A percentile compares a stretch with the other conserved stretches of the same genome.
phyloP scores from a whole-genome alignment of 192 early-diverging fungal species.

The Coemansia asiatica region DNA sequence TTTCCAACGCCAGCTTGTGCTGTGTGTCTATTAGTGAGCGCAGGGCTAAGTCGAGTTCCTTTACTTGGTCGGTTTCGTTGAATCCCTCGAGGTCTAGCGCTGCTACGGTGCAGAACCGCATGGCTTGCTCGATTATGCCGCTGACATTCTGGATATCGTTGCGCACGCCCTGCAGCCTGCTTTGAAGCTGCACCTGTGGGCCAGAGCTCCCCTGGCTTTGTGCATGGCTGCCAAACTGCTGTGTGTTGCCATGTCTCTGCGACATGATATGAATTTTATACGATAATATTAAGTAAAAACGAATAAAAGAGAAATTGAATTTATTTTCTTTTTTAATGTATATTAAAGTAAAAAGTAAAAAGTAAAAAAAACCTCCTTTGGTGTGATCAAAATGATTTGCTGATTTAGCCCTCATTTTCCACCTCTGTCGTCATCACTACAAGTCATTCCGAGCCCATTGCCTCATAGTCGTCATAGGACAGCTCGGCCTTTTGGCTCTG shows the following conservation, averaged over 20 bases:
- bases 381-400: too few relatives aligned
- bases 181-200: constrained; percentile 21
- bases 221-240: neutral
- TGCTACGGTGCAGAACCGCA: constrained; percentile 23
- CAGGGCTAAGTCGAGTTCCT: constrained; percentile 20
- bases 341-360: neutral
- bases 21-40: constrained; percentile 35
- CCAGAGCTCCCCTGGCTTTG: neutral
- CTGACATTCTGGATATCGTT: constrained; percentile 9
- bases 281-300: neutral
- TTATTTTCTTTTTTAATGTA: too few relatives aligned
- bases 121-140: constrained; percentile 20
- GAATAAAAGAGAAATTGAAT: neutral
- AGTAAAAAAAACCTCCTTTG: constrained; percentile 16
- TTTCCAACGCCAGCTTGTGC: constrained; percentile 25
- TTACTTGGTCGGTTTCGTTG: constrained; percentile 13
- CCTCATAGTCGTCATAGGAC: constrained; percentile 68
- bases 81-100: constrained; percentile 30
- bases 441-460: too few relatives aligned
- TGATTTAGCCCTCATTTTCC: too few relatives aligned
- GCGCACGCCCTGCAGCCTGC: constrained; percentile 7
- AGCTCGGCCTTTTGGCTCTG: constrained; percentile 70
- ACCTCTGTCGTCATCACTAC: too few relatives aligned
- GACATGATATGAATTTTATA: constrained; percentile 12
- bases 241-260: constrained; percentile 2